Evolutionary conservation across 2,329 filamentous ascomycete genomes (phyloP).

Genomic region (Chalaropsis thielavioides): DNA sequence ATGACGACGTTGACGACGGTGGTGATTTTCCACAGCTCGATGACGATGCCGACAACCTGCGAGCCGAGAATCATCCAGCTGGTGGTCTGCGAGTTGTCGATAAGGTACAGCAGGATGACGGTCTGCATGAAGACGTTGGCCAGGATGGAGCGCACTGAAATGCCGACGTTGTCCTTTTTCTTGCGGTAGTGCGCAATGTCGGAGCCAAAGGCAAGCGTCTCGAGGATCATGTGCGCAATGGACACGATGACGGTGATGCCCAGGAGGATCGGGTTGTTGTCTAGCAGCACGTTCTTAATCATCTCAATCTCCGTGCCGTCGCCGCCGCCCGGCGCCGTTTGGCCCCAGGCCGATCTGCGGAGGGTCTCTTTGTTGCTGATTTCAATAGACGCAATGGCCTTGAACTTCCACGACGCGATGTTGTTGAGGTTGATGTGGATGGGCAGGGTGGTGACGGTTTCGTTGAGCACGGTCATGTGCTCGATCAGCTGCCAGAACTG

Average conservation of each 20-base stretch:
- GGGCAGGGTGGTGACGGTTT: constrained; percentile 68
- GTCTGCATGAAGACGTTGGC: constrained; percentile 96
- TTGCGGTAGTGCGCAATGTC: constrained; percentile 97
- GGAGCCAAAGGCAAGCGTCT: constrained; percentile 91
- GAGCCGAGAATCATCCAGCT: constrained; percentile 97
- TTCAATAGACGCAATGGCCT: constrained; percentile 69
- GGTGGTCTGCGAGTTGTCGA: constrained; percentile 95
- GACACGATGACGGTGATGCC: constrained; percentile 71
- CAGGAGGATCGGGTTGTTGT: constrained; percentile 86
- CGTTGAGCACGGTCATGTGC: constrained; percentile 85
- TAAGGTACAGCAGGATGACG: constrained; percentile 87
- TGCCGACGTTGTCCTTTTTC: constrained; percentile 98
- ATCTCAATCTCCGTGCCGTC: constrained; percentile 93
- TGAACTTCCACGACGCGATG: constrained; percentile 79
- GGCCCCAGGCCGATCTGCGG: constrained; percentile 60
- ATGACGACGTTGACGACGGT: constrained; percentile 84
- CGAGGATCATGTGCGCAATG: constrained; percentile 84
- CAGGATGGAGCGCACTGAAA: constrained; percentile 87
- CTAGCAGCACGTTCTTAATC: constrained; percentile 87
- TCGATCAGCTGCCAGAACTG: constrained; percentile 91
- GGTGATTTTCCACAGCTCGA: constrained; percentile 82
- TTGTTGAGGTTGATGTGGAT: constrained; percentile 75
- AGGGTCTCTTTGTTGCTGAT: constrained; percentile 74
- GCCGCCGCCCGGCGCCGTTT: constrained; percentile 57
- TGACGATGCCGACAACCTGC: constrained; percentile 65